These are phyloP conservation scores for Sugiyamaella grinbergsii DNA, from an alignment of 1,139 yeast species.

Conservation along the genomic window DNA sequence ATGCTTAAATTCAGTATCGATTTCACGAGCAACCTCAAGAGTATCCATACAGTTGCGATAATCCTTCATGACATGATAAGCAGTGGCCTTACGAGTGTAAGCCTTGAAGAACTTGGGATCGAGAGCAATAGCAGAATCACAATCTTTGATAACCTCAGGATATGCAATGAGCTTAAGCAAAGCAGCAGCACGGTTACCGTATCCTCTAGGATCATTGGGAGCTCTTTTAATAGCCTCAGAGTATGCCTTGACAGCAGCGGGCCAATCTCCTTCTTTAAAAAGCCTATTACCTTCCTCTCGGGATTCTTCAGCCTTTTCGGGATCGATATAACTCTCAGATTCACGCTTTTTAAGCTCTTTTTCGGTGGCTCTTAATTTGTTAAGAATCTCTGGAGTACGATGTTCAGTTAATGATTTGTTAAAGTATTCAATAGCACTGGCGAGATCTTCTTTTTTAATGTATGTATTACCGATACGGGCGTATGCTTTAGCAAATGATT, in stretches of 20 bases:
- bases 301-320: constrained; percentile 93
- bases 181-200: constrained; percentile 98
- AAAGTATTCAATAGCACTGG: constrained; percentile 73
- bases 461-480: constrained; percentile 87
- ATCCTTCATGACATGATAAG: constrained; percentile 89
- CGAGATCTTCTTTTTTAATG: constrained; percentile 70
- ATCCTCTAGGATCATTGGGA: constrained; percentile 95
- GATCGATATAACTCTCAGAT: constrained; percentile 76
- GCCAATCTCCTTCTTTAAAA: constrained; percentile 94
- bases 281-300: constrained; percentile 87
- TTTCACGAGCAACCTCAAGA: constrained; percentile 70
- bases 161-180: constrained; percentile 90
- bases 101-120: constrained; percentile 93
- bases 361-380: constrained; percentile 84
- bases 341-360: constrained; percentile 79
- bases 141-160: constrained; percentile 94
- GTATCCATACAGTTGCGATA: constrained; percentile 82
- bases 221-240: constrained; percentile 95
- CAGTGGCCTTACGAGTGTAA: constrained; percentile 94
- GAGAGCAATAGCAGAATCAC: constrained; percentile 82
- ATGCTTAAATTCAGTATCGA: constrained; percentile 68
- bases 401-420: constrained; percentile 96
- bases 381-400: constrained; percentile 91
- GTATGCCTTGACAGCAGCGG: constrained; percentile 91
- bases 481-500: constrained; percentile 86